These are phyloP conservation scores for Bryum argenteum DNA, from an alignment of 225 moss, liverwort and hornwort genomes.

Conservation along the genomic window DNA sequence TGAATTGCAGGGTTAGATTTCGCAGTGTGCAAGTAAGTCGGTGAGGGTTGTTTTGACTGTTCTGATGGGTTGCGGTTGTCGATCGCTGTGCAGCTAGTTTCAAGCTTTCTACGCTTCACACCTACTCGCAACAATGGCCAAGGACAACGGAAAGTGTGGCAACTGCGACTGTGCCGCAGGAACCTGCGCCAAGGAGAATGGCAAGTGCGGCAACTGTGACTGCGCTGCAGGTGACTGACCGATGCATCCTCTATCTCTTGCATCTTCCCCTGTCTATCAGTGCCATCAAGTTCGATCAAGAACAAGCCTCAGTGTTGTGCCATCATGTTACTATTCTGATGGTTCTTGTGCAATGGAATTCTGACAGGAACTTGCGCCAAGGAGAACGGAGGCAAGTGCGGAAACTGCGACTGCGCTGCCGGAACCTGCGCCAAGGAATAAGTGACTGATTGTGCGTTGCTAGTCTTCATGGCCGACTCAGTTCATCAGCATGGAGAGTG, in stretches of 20 bases:
- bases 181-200: constrained; percentile 62
- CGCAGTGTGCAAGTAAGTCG: neutral
- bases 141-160: constrained; percentile 52
- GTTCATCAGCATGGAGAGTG: constrained; percentile 15
- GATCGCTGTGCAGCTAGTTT: constrained; percentile 2
- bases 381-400: constrained; percentile 57
- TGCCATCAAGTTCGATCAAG: no score
- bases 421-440: constrained; percentile 52
- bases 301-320: no score
- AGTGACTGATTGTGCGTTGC: constrained; percentile 5
- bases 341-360: neutral
- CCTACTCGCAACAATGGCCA: constrained; percentile 36
- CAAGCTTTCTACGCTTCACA: neutral
- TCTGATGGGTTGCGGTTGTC: neutral
- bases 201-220: constrained; percentile 58
- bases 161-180: constrained; percentile 52
- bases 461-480: constrained; percentile 11
- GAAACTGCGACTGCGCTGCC: constrained; percentile 44
- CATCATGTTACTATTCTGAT: no score
- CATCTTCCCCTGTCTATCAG: neutral
- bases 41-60: neutral
- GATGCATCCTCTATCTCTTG: neutral
- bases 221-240: constrained; percentile 41
- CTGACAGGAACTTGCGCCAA: constrained; percentile 43
- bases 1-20: no score